These are phyloP conservation scores for Lactarius sanguifluus DNA, from an alignment of 768 basidiomycete genomes.

Conservation along the genomic window DNA sequence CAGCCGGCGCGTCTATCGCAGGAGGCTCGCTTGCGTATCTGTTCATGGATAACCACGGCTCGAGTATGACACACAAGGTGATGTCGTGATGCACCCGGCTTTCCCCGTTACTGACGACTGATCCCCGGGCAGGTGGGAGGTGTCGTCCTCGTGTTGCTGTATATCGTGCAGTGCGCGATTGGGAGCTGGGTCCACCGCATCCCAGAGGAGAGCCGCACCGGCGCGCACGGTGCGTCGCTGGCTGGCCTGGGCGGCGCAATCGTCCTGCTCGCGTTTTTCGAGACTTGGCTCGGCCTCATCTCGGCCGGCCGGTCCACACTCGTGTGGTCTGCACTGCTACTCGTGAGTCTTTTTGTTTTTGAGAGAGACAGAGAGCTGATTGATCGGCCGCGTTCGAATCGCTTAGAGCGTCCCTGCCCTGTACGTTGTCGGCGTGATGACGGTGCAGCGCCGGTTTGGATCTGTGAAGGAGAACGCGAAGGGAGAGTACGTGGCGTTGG, in stretches of 20 bases:
- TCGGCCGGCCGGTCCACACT: not conserved
- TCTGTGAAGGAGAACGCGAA: not conserved
- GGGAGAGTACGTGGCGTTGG: slow-evolving; percentile 18
- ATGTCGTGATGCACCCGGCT: not conserved
- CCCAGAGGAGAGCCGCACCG: slow-evolving; percentile 2
- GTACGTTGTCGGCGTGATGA: slow-evolving; percentile 15
- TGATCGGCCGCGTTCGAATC: too few species aligned
- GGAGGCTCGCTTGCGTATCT: slow-evolving; percentile 24
- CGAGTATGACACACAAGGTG: slow-evolving; percentile 15
- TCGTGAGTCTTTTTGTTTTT: slow-evolving; percentile 3
- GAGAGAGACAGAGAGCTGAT: not conserved
- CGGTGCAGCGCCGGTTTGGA: slow-evolving; percentile 11
- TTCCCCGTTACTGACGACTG: not conserved
- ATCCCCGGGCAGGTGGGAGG: slow-evolving; percentile 11
- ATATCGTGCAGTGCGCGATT: slow-evolving; percentile 13
- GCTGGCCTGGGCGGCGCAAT: slow-evolving; percentile 2
- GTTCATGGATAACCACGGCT: slow-evolving; percentile 11
- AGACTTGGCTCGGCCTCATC: slow-evolving; percentile 17
- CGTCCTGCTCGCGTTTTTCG: slow-evolving; percentile 16
- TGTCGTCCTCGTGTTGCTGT: not conserved
- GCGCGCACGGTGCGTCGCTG: slow-evolving; percentile 3
- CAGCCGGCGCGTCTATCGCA: slow-evolving; percentile 13
- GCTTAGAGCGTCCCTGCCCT: slow-evolving; percentile 2
- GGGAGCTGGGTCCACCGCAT: slow-evolving; percentile 12
- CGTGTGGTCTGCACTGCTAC: slow-evolving; percentile 6